phyloP scores from a whole-genome alignment of 1,284 basidiomycete genomes.

The Phellinidium pouzarii region DNA sequence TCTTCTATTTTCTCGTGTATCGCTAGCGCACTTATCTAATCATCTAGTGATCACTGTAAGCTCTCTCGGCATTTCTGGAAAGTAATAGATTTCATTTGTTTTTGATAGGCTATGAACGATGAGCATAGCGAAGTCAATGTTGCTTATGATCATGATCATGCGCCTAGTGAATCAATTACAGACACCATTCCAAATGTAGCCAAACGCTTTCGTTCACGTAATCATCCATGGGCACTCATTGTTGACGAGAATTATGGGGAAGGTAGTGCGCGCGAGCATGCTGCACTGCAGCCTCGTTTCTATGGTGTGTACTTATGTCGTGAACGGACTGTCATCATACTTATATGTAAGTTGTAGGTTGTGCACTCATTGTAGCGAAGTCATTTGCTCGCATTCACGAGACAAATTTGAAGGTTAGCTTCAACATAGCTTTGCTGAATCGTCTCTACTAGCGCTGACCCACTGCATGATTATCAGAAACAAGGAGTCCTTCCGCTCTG shows the following conservation, averaged over 20 bases:
- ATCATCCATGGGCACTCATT: conserved; percentile 89
- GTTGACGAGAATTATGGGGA: conserved; percentile 98
- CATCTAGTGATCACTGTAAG: conserved; percentile 52
- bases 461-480: too few species aligned
- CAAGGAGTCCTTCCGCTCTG: conserved; percentile 91
- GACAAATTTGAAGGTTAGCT: conserved; percentile 84
- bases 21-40: conserved; percentile 31
- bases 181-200: conserved; percentile 89
- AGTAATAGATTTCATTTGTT: conserved; percentile 4
- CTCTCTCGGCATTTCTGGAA: background rate
- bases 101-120: conserved; percentile 74
- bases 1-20: background rate
- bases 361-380: conserved; percentile 76
- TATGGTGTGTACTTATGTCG: conserved; percentile 52
- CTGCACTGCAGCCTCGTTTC: conserved; percentile 93
- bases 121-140: conserved; percentile 88
- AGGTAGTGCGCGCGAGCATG: conserved; percentile 94
- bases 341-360: conserved; percentile 44
- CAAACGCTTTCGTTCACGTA: conserved; percentile 76
- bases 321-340: conserved; percentile 5
- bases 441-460: too few species aligned
- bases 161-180: conserved; percentile 38
- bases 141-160: conserved; percentile 69
- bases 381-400: conserved; percentile 99
- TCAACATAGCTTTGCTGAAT: background rate